These are phyloP conservation scores for Saturnispora ahearnii DNA, from an alignment of 805 yeast genomes.

Conservation along the genomic window DNA sequence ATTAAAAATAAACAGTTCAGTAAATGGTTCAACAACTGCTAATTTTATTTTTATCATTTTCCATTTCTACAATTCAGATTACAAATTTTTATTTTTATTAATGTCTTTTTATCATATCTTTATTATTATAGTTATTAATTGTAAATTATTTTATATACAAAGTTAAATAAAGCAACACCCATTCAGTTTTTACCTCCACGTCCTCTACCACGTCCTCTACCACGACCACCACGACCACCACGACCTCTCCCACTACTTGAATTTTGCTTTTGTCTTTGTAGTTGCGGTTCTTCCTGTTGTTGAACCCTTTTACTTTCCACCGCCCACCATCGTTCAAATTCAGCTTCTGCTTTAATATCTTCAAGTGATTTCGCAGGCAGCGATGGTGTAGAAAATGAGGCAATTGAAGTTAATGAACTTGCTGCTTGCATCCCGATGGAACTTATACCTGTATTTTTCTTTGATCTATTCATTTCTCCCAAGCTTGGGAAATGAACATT, in stretches of 20 bases:
- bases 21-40: not conserved
- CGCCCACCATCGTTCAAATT: slow-evolving; percentile 84
- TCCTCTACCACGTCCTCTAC: not conserved
- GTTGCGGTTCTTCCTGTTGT: slow-evolving; percentile 22
- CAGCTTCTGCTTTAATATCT: slow-evolving; percentile 74
- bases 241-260: not conserved
- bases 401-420: not conserved
- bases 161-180: not conserved
- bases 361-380: slow-evolving; percentile 33
- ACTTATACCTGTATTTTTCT: not conserved
- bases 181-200: not conserved
- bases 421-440: not conserved
- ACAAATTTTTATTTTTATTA: not conserved
- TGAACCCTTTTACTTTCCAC: slow-evolving; percentile 66
- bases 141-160: not conserved
- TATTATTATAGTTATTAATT: not conserved
- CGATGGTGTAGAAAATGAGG: not conserved
- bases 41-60: not conserved
- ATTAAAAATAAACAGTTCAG: not conserved
- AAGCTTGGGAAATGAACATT: slow-evolving; percentile 17
- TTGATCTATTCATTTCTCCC: slow-evolving; percentile 8
- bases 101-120: not conserved
- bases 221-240: not conserved
- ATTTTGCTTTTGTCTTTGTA: slow-evolving; percentile 7
- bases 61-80: not conserved